Base-by-base conservation (phyloP, 2,329 filamentous ascomycete genomes). In the Pyrenophora teres region DNA sequence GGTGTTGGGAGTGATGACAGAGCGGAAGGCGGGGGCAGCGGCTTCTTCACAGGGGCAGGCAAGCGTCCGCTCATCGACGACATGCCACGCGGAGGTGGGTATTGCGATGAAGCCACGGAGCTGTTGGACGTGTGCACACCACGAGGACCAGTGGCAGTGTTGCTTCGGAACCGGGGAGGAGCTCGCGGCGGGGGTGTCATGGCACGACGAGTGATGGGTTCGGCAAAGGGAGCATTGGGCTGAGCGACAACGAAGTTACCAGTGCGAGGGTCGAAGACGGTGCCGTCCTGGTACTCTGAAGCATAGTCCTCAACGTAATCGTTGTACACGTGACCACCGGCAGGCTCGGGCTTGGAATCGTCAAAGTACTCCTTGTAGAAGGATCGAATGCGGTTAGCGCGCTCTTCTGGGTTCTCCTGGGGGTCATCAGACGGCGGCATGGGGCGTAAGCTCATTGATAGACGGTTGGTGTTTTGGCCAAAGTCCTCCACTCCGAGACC, bases 301-400 rank as follows among this genome's bases (percentile, higher is more conserved):
- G 88, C 86, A 66, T 90, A 90, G 64, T 93, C 89, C 65, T 92
- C 89, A 56, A 89, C 87, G 73, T 92, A 89, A 35, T 78, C 77
- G 31, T 76, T 76, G 54, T 77, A 70, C 19, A 62, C 57, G 44
- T 68, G 63, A 31, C 59, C 62, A 19, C 67, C 64, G 13, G 60
- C 65, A 31, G 68, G 70, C 36, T 76, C 77, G 2, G 77, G 74
- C 70, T 86, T 89, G 52, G 80, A 85, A 36, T 97, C 93, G 61
- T 97, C 94, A 65, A 99, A 99, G 78, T 99, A 99, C 72, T 99
- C 94, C 78, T 97, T 97, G 80, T 99, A 99, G 79, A 99, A 99
- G 3, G 94, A 99, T 72, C 94, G 85, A 62, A 99, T 99, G 52
- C 94, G 87, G 79, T 97, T 97, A 59, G 94, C 94, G 66, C 94